Conservation (phyloP, 768 basidiomycete genomes). For the Rhizopogon salebrosus region DNA sequence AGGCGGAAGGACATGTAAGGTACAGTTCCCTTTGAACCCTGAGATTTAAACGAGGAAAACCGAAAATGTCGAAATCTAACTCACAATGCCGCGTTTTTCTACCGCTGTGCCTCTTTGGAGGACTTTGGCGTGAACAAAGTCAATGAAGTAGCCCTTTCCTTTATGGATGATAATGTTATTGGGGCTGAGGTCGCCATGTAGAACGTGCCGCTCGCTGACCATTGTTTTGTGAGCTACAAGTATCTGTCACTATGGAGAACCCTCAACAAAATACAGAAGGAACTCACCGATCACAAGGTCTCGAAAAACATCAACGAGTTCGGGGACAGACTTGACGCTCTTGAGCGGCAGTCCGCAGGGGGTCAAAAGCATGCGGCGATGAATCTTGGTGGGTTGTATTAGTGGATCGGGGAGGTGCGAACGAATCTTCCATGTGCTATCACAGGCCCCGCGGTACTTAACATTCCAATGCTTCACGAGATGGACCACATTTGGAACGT, state of each 20-base stretch:
- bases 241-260: not conserved
- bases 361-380: not conserved
- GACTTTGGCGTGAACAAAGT: not conserved
- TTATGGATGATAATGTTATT: not conserved
- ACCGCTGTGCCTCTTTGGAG: not conserved
- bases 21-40: not conserved
- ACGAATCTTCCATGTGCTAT: not conserved
- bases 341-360: not conserved
- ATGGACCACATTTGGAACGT: not conserved
- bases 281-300: not conserved
- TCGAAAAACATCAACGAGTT: not conserved
- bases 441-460: fast-evolving
- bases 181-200: not conserved
- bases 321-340: not conserved
- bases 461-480: not conserved
- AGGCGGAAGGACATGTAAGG: not conserved
- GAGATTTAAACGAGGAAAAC: not conserved
- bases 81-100: not conserved
- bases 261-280: not conserved
- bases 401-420: not conserved
- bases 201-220: not conserved
- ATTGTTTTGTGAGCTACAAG: not conserved
- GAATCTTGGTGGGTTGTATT: not conserved
- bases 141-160: not conserved
- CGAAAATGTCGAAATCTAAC: not conserved